Evolutionary conservation across 495 filamentous ascomycete genomes (phyloP).

Genomic region (Aspergillus steynii): DNA sequence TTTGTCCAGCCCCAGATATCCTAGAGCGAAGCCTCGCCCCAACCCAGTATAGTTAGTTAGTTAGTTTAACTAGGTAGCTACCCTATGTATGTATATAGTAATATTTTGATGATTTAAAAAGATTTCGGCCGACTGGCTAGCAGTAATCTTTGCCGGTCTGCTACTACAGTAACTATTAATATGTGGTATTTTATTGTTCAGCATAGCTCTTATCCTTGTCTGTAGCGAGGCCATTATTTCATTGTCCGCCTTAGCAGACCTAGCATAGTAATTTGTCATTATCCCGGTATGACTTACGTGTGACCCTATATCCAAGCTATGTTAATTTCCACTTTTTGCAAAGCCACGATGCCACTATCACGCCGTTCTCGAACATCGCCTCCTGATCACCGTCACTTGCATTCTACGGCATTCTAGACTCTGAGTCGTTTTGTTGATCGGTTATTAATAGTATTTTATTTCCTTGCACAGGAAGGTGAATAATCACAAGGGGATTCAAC

Average conservation of each 20-base stretch:
- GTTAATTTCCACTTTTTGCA: background rate
- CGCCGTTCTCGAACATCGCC: background rate
- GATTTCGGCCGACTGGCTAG: background rate
- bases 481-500: no score
- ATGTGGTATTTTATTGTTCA: no score
- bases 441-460: background rate
- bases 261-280: background rate
- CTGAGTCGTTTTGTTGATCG: background rate
- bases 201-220: no score
- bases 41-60: background rate
- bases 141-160: background rate
- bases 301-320: background rate
- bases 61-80: background rate
- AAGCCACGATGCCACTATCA: background rate
- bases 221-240: no score
- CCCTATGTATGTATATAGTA: conserved; percentile 9
- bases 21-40: background rate
- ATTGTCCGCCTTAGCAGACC: no score
- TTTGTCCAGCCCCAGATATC: no score
- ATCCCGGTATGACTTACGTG: background rate
- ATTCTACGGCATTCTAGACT: background rate
- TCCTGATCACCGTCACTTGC: no score
- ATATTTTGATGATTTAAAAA: background rate
- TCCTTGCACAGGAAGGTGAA: no score
- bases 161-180: background rate